Evolutionary conservation across 305 asterid genomes (phyloP).

Genomic region (Fraxinus dipetala): DNA sequence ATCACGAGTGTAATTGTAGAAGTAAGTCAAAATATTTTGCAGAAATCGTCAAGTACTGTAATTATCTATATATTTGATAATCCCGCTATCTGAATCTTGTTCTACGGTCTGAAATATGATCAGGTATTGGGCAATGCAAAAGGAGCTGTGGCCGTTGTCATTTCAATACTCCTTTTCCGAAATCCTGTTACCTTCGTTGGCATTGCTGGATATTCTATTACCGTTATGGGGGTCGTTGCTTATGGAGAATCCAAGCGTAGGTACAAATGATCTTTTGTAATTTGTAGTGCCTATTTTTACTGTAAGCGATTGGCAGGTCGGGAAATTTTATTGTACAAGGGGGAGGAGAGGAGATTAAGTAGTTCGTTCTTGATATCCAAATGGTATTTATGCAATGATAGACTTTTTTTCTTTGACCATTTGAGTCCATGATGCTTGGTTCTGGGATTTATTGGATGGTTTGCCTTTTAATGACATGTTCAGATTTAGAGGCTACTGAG

Average conservation of each 20-base stretch:
- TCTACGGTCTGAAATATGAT: neutral
- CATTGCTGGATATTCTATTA: conserved; percentile 81
- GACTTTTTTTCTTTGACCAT: neutral
- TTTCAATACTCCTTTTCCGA: conserved; percentile 74
- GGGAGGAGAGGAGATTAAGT: neutral
- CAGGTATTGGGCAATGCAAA: conserved; percentile 94
- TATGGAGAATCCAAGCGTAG: conserved; percentile 93
- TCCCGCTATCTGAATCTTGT: conserved; percentile 11
- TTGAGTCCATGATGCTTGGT: neutral
- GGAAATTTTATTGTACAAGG: neutral
- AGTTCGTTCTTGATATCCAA: neutral
- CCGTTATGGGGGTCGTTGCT: conserved; percentile 86
- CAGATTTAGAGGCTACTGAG: conserved; percentile 23
- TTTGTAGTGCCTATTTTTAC: neutral
- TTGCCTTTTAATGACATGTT: conserved; percentile 15
- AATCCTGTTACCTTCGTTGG: conserved; percentile 84
- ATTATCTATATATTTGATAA: neutral
- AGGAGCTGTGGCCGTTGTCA: conserved; percentile 93
- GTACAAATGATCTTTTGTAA: conserved; percentile 40
- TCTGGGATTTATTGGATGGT: conserved; percentile 15
- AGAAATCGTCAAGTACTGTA: neutral
- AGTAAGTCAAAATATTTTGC: neutral
- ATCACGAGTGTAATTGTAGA: neutral
- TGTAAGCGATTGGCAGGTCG: neutral
- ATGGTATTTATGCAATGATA: neutral